These are phyloP conservation scores for Penicillium corylophilum DNA, from an alignment of 2,329 filamentous ascomycete species.

Conservation along the genomic window DNA sequence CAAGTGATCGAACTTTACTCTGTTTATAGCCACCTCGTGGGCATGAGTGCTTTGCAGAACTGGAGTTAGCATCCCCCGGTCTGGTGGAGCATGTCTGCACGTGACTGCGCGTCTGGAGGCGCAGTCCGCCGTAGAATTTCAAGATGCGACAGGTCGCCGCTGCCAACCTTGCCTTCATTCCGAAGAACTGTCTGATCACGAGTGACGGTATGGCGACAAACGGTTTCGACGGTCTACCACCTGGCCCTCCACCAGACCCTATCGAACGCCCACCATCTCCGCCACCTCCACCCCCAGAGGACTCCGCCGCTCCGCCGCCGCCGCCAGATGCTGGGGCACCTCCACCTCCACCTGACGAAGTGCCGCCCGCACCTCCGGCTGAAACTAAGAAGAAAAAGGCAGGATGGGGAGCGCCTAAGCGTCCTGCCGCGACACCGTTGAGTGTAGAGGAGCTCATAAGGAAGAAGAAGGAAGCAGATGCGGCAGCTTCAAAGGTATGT, in stretches of 20 bases:
- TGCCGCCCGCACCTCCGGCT: slow-evolving; percentile 44
- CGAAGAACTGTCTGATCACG: slow-evolving; percentile 5
- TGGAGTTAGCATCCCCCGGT: no score
- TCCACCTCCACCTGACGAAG: slow-evolving; percentile 45
- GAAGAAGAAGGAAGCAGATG: slow-evolving; percentile 83
- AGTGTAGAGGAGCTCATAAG: slow-evolving; percentile 83
- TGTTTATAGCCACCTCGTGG: no score
- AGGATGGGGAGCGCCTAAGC: slow-evolving; percentile 50
- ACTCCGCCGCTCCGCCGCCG: slow-evolving; percentile 42
- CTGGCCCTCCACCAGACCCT: slow-evolving; percentile 38
- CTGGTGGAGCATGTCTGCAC: slow-evolving; percentile 13
- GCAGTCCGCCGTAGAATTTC: slow-evolving; percentile 30
- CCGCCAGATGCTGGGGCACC: slow-evolving; percentile 39
- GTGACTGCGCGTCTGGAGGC: slow-evolving; percentile 24
- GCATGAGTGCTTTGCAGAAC: no score
- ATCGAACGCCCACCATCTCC: slow-evolving; percentile 40
- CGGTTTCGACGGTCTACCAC: slow-evolving; percentile 24
- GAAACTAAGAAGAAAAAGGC: slow-evolving; percentile 49
- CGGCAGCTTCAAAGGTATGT: slow-evolving; percentile 71
- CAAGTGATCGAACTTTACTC: no score
- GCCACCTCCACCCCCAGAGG: slow-evolving; percentile 42
- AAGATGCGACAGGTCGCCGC: slow-evolving; percentile 18
- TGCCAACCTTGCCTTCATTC: neutral
- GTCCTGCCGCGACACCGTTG: slow-evolving; percentile 53
- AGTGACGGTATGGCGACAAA: slow-evolving; percentile 39